Percentiles rank a stretch among this genome's conserved stretches.
These are phyloP conservation scores for Pseudogymnoascus sp. DNA, from an alignment of 2,329 filamentous ascomycete genomes.

Conservation along the genomic window DNA sequence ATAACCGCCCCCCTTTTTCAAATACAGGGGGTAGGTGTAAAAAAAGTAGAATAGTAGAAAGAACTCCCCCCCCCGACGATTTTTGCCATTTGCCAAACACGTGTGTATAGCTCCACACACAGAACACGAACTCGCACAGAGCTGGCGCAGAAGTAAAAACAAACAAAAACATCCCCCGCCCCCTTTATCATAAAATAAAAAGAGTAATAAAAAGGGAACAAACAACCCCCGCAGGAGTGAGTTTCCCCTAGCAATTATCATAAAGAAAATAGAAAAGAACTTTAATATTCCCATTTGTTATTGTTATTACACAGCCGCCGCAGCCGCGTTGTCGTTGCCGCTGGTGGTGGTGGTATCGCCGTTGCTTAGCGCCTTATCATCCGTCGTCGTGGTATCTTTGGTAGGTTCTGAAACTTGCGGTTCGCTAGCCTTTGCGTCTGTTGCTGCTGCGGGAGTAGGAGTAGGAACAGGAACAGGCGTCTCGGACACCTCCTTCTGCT, in stretches of 20 bases:
- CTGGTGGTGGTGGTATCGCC: not conserved
- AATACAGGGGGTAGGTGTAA: not conserved
- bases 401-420: not conserved
- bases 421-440: not conserved
- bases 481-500: not conserved
- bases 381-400: not conserved
- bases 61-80: not conserved
- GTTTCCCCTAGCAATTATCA: not conserved
- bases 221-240: too few species aligned
- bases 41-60: not conserved
- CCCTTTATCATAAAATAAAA: not conserved
- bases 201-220: not conserved
- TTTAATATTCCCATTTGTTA: not conserved
- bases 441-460: not conserved
- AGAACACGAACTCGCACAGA: not conserved
- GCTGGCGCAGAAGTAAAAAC: not conserved
- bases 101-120: not conserved
- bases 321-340: not conserved
- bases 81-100: not conserved
- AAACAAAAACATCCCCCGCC: not conserved
- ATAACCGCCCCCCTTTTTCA: not conserved
- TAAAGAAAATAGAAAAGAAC: not conserved
- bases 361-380: not conserved
- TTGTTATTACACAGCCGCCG: conserved; percentile 1
- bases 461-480: not conserved